Base-by-base conservation (phyloP, 108 stramenopile species). In the Cafeteria roenbergensis region DNA sequence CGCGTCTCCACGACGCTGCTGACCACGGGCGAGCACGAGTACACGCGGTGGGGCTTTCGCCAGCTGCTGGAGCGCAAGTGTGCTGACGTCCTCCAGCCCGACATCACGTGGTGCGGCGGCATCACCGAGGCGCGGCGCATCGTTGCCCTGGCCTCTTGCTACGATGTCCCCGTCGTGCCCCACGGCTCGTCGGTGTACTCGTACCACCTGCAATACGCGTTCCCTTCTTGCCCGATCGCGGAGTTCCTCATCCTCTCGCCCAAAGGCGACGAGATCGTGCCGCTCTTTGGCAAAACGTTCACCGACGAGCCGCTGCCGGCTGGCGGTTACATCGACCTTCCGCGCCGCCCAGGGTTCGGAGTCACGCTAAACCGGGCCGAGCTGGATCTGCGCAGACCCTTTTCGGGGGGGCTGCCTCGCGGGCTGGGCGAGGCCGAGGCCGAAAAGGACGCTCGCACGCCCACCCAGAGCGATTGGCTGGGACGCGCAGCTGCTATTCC, bases 31-130 rank as follows among this genome's bases (percentile, higher is more conserved):
- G 84, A 85, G 69, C 81, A 85, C 60, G 81, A 82, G 72, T 82
- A 85, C 62, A 85, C 84, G 25, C 66, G 79, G 63, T 85, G 75
- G 62, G 84, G 81, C 25, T 82, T 82, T 54, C 72, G 73, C 28
- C 62, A 63, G 52, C 75, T 85, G 1, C 71, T 85, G 27, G 80
- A 82, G 63, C 75, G 77, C 42, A 71, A 78, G 35, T 80, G 76
- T 33, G 78, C 70, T 42, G 81, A 82, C 72, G 75, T 85, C 32
- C 66, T 85, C 14, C 84, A 82, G 62, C 84, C 81, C 22, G 81
- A 85, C 62, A 80, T 85, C 35, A 85, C 84, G 34, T 82, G 81
- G 81, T 82, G 81, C 63, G 84, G 84, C 31, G 84, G 84, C 30
- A 73, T 85, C 62, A 85, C 84, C 6, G 84, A 85, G 68, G 84